Conservation (phyloP, 441 rosid species). For the Raphanus hybrid region DNA sequence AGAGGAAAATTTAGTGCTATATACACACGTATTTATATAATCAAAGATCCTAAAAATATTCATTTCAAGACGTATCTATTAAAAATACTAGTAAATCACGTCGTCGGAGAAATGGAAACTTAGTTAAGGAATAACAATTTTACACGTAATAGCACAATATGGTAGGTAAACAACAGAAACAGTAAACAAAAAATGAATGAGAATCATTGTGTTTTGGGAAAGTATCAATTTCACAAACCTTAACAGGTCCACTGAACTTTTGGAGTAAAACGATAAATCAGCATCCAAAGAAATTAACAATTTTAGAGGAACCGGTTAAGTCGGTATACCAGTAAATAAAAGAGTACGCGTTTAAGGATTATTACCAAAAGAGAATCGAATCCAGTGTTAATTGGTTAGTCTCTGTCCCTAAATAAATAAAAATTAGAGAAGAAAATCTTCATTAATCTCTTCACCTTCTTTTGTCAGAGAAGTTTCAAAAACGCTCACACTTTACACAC, state of each 20-base stretch:
- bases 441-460: not conserved
- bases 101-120: not conserved
- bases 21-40: not conserved
- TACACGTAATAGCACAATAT: not conserved
- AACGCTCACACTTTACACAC: constrained; percentile 36
- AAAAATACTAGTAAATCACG: not conserved
- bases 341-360: constrained; percentile 2
- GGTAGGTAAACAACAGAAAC: constrained; percentile 2
- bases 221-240: constrained; percentile 18
- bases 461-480: constrained; percentile 39
- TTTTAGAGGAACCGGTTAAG: constrained; percentile 18
- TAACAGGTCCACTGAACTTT: not conserved
- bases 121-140: not conserved
- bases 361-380: constrained; percentile 1
- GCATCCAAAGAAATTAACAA: constrained; percentile 1
- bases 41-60: not conserved
- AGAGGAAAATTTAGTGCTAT: not conserved
- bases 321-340: constrained; percentile 14
- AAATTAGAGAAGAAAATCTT: constrained; percentile 18
- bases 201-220: constrained; percentile 13
- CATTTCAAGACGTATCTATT: not conserved
- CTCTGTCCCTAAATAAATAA: not conserved
- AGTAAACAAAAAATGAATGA: not conserved
- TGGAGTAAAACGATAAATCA: not conserved
- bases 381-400: not conserved